Conservation (phyloP, 495 filamentous ascomycete species). For the Eremomyces bilateralis region DNA sequence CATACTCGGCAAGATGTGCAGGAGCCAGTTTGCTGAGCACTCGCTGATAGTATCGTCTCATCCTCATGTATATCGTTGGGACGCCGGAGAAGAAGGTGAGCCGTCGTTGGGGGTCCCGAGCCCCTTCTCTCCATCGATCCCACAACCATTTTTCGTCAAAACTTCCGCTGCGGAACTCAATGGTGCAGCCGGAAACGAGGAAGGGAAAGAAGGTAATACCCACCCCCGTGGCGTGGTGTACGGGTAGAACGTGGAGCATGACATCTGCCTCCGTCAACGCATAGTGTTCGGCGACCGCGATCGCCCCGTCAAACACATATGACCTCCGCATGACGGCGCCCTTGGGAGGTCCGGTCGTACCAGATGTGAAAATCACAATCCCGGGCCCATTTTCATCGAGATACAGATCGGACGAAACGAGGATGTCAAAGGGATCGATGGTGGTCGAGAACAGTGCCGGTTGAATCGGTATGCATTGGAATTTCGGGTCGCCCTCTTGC, state of each 20-base stretch:
- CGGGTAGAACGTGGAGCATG: slow-evolving; percentile 23
- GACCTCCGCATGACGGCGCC: slow-evolving; percentile 19
- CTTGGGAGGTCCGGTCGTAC: slow-evolving; percentile 21
- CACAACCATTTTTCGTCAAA: slow-evolving; percentile 28
- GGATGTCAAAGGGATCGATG: slow-evolving; percentile 9
- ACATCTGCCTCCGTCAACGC: slow-evolving; percentile 12
- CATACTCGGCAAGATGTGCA: slow-evolving; percentile 15
- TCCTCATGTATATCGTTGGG: slow-evolving; percentile 29
- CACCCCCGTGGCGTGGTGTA: slow-evolving; percentile 28
- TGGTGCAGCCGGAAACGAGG: slow-evolving; percentile 21
- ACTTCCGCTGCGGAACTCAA: slow-evolving; percentile 25
- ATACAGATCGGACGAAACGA: slow-evolving; percentile 14
- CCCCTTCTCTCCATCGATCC: slow-evolving; percentile 25
- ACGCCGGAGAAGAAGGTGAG: slow-evolving; percentile 27
- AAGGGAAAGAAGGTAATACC: slow-evolving; percentile 26
- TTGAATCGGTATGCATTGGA: slow-evolving; percentile 12
- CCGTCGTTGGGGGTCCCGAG: slow-evolving; percentile 8
- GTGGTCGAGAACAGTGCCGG: slow-evolving; percentile 7
- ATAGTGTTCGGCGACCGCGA: slow-evolving; percentile 18
- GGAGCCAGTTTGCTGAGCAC: slow-evolving; percentile 6
- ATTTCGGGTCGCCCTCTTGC: slow-evolving; percentile 5
- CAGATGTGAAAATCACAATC: slow-evolving; percentile 22
- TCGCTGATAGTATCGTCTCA: slow-evolving; percentile 25
- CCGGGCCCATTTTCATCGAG: slow-evolving; percentile 17
- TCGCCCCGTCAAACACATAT: slow-evolving; percentile 15